These are phyloP conservation scores for Fusarium transvaalense DNA, from an alignment of 2,329 filamentous ascomycete species.

Conservation along the genomic window DNA sequence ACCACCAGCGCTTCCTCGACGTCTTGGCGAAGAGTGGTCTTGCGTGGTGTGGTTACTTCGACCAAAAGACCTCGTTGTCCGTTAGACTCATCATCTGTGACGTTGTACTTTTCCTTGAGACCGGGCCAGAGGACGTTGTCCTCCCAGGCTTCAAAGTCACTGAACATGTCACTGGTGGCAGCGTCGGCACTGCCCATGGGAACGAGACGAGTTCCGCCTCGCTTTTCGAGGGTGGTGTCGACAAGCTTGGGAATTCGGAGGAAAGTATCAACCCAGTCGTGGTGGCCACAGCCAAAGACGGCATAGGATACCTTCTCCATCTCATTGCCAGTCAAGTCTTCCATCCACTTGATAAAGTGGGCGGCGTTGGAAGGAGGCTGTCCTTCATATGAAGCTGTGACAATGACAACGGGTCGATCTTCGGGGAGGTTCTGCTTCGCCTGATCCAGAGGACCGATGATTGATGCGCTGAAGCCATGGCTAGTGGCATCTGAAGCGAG, in stretches of 20 bases:
- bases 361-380: conserved; percentile 79
- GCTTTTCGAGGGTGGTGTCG: conserved; percentile 63
- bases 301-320: conserved; percentile 72
- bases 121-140: conserved; percentile 66
- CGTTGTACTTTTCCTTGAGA: conserved; percentile 59
- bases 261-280: conserved; percentile 72
- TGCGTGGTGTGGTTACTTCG: conserved; percentile 42
- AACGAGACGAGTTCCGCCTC: conserved; percentile 52
- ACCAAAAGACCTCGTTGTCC: conserved; percentile 37
- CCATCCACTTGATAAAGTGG: conserved; percentile 76
- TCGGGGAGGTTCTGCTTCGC: conserved; percentile 71
- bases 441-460: conserved; percentile 69
- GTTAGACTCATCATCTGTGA: conserved; percentile 4
- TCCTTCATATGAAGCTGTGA: conserved; percentile 81
- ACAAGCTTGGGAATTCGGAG: conserved; percentile 75
- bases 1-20: conserved; percentile 45
- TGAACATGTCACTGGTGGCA: conserved; percentile 74
- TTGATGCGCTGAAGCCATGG: conserved; percentile 69
- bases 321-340: conserved; percentile 58
- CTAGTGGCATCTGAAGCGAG: conserved; percentile 69
- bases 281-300: conserved; percentile 76
- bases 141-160: conserved; percentile 75
- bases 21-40: conserved; percentile 45
- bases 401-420: conserved; percentile 72
- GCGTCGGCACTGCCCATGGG: conserved; percentile 71